A percentile compares a stretch with the other conserved stretches of the same genome.
These are phyloP conservation scores for Melanopsichium pennsylvanicum DNA, from an alignment of 1,284 basidiomycete genomes.

Conservation along the genomic window DNA sequence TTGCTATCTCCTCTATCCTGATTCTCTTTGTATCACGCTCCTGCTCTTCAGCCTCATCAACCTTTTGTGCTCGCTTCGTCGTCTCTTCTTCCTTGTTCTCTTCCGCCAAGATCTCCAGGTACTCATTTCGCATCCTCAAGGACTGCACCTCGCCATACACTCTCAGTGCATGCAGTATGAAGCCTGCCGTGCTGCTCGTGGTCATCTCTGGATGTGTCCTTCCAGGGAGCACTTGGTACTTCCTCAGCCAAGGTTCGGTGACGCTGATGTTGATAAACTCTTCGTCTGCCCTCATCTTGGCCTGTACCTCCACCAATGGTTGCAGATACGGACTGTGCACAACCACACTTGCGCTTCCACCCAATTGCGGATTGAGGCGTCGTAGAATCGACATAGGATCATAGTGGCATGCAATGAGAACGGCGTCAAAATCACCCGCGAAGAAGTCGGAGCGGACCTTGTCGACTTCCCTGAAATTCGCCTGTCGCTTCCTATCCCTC, in stretches of 20 bases:
- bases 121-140: slow-evolving; percentile 23
- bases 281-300: slow-evolving; percentile 74
- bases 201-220: slow-evolving; percentile 95
- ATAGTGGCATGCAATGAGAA: slow-evolving; percentile 84
- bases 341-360: slow-evolving; percentile 84
- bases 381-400: slow-evolving; percentile 84
- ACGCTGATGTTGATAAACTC: slow-evolving; percentile 81
- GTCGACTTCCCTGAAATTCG: slow-evolving; percentile 27
- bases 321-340: slow-evolving; percentile 82
- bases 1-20: slow-evolving; percentile 7
- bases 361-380: slow-evolving; percentile 77
- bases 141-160: slow-evolving; percentile 68
- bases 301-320: slow-evolving; percentile 79
- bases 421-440: slow-evolving; percentile 72
- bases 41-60: neutral
- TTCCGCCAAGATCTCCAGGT: slow-evolving; percentile 3
- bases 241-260: slow-evolving; percentile 86
- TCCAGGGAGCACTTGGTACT: slow-evolving; percentile 93
- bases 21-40: slow-evolving; percentile 21
- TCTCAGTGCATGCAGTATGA: slow-evolving; percentile 82
- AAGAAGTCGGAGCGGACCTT: slow-evolving; percentile 81
- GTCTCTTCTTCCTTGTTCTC: neutral
- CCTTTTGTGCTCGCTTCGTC: slow-evolving; percentile 9
- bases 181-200: slow-evolving; percentile 87
- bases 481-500: slow-evolving; percentile 45